Base-by-base conservation (phyloP, 352 stramenopile genomes). In the Phytophthora lateralis region DNA sequence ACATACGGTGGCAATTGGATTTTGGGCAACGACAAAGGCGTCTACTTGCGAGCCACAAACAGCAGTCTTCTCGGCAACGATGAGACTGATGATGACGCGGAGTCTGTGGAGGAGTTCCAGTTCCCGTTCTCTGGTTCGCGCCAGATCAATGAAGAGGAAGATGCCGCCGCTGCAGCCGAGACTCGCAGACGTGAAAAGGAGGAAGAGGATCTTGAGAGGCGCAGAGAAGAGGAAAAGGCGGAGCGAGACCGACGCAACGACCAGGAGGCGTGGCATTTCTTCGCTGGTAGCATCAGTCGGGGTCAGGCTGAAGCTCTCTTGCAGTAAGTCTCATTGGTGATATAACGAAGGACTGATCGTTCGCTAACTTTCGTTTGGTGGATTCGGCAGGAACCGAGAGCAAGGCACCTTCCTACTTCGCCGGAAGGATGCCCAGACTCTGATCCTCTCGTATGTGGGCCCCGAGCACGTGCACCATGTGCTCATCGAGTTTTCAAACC, bases 1-100 rank as follows among this genome's bases (percentile, higher is more conserved):
- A 70, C 76, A n/a, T 92, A 80, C 55, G 86, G 84, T 0, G 80
- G 80, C 18, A 88, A 85, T 43, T 95, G 86, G 86, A 91, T 95
- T 42, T 55, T 95, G 29, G 86, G 86, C n/a, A 78, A 78, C 15
- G 69, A 91, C 30, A 92, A 91, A 45, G 84, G 83, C 4, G 71
- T 91, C 39, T 92, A 92, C 42, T 45, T 92, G 38, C 71, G 73
- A n/a, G 77, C 85, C 12, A 92, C 81, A 7, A 82, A 85, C 45
- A 82, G 87, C 45, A 90, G 80, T 42, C 58, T 93, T n/a, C 65
- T 93, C 11, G 77, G 77, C 6, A 75, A 81, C 32, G 75, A 86
- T 26, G 77, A 85, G 65, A 87, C 79, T 6, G 76, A 86, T 17
- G 78, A 90, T 42, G 82, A 91, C 44, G 72, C 75, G 15, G 67